Conservation (phyloP, 345 rosid genomes). For the Xanthoceras sorbifolium region DNA sequence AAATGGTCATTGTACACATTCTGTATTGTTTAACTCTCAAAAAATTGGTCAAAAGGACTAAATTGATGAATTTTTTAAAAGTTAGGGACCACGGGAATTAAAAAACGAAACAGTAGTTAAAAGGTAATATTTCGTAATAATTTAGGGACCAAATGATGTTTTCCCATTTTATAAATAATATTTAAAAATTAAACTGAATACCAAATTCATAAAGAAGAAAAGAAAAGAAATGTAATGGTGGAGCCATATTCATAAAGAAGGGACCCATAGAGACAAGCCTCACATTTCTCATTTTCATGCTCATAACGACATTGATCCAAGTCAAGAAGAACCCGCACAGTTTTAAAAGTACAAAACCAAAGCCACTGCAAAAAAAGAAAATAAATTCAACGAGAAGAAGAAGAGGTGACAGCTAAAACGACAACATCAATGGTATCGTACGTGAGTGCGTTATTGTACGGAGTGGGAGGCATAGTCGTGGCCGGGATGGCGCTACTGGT, state of each 20-base stretch:
- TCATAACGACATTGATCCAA: neutral
- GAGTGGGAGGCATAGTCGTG: constrained; percentile 81
- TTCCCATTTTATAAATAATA: too few relatives aligned
- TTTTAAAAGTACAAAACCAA: neutral
- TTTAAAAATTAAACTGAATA: too few relatives aligned
- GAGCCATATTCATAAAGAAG: neutral
- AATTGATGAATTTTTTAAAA: too few relatives aligned
- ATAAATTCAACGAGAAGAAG: neutral
- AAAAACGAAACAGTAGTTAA: too few relatives aligned
- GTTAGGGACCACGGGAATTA: too few relatives aligned
- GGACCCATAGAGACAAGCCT: constrained; percentile 1
- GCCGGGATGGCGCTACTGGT: constrained; percentile 93
- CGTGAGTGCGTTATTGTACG: constrained; percentile 73
- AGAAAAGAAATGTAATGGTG: neutral
- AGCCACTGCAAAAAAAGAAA: neutral
- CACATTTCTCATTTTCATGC: neutral
- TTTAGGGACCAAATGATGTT: too few relatives aligned
- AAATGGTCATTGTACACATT: too few relatives aligned
- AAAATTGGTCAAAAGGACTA: too few relatives aligned
- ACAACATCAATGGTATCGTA: constrained; percentile 63
- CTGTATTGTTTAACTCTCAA: too few relatives aligned
- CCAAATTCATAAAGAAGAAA: neutral
- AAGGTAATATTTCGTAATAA: too few relatives aligned
- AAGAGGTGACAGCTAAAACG: constrained; percentile 1
- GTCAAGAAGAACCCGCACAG: neutral